Base-by-base conservation (phyloP, 306 rosid genomes). In the Prunus kanzakura region DNA sequence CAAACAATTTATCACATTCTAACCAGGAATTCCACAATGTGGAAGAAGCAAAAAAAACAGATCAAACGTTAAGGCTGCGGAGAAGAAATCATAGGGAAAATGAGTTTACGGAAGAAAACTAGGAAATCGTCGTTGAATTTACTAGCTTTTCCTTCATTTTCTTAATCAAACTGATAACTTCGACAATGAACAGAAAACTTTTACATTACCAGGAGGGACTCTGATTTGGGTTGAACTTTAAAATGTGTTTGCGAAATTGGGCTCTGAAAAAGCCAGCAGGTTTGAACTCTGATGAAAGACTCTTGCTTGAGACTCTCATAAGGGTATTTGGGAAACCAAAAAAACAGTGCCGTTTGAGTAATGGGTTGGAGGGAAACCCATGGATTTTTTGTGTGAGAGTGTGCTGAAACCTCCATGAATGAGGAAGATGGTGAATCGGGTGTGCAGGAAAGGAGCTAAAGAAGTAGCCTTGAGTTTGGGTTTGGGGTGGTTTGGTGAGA, bases 171-270 rank as follows among this genome's bases (percentile, higher is more conserved):
- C 43, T 38, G 43, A 41, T 23, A 18, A 74, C 29, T 74, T 43
- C 4, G 32, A 64, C 30, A 1, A 57, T 57, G 6, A 10, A 57
- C 65, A 77, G 18, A 25, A 71, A 64, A 35, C 43, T 38, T 38
- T 38, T 4, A 12, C 35, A 75, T 86, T 89, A 93, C 98, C 96
- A 79, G 65, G 58, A 54, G 76, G 82, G 72, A 30, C 69, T 38
- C 56, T 67, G 18, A 58, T 50, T 61, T 19, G 77, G 82, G 70
- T 66, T 71, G 79, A 77, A 80, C 74, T 56, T n/a, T 78, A 81
- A 86, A 27, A 30, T 64, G 56, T 78, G 78, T n/a, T 78, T 64
- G 63, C 51, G 79, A 69, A 90, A 82, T 43, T 78, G 81, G 64
- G 73, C 8, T 78, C 56, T 70, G 55, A 43, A 82, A 78, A 85